Percentiles rank a stretch among this genome's conserved stretches.
phyloP scores from a whole-genome alignment of 1,284 basidiomycete species.

The Rhodotorula sp. region DNA sequence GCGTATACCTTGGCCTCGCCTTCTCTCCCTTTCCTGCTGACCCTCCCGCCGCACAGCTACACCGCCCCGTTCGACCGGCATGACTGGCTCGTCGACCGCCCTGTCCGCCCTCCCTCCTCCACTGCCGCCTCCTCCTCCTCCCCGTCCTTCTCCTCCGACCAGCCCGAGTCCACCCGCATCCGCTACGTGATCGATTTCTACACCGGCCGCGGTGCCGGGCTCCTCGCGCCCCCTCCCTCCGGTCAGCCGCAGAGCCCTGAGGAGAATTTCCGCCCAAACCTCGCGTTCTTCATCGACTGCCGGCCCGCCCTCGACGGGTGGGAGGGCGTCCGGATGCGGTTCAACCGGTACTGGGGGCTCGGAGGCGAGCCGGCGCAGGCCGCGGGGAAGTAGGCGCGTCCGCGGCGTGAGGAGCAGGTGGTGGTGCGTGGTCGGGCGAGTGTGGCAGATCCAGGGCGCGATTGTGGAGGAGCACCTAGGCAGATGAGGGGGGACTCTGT shows the following conservation, averaged over 20 bases:
- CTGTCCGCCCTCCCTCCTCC: constrained; percentile 18
- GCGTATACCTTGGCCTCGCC: constrained; percentile 50
- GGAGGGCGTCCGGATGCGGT: constrained; percentile 77
- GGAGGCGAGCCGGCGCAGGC: not conserved
- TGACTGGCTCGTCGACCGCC: constrained; percentile 91
- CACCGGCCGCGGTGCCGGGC: constrained; percentile 67
- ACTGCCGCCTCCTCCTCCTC: not conserved
- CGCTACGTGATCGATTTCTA: constrained; percentile 99
- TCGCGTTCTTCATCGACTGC: constrained; percentile 88
- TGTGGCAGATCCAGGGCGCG: too few species aligned
- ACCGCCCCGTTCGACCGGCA: constrained; percentile 93
- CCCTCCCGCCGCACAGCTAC: constrained; percentile 62
- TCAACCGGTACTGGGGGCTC: constrained; percentile 29
- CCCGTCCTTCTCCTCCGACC: not conserved
- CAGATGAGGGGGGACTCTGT: too few species aligned
- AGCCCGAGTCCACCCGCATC: constrained; percentile 64
- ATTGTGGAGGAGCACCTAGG: too few species aligned
- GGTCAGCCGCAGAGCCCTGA: constrained; percentile 46
- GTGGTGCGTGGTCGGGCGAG: too few species aligned
- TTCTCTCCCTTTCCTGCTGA: constrained; percentile 8
- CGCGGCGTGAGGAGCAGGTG: constrained; percentile 2
- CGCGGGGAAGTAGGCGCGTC: constrained; percentile 46
- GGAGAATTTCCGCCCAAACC: constrained; percentile 34
- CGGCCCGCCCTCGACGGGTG: constrained; percentile 88
- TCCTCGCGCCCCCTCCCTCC: constrained; percentile 47